These are phyloP conservation scores for Syncephalastrum racemosum DNA, from an alignment of 371 early-diverging fungal genomes.

Conservation along the genomic window DNA sequence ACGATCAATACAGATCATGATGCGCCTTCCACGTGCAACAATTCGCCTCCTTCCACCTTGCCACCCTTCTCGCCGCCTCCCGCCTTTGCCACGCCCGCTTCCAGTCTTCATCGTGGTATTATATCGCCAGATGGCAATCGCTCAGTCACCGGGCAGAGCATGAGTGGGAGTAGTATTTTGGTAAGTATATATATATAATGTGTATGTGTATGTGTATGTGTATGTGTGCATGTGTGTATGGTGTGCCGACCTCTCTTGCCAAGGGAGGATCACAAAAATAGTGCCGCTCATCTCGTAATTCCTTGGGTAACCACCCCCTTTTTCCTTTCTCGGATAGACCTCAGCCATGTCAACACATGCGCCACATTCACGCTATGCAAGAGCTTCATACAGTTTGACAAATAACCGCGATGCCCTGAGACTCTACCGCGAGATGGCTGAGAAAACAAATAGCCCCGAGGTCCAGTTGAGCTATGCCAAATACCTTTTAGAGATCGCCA, in stretches of 20 bases:
- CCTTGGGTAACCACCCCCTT: no score
- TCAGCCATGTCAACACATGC: neutral
- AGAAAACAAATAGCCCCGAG: constrained; percentile 71
- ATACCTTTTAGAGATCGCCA: constrained; percentile 64
- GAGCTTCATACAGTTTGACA: constrained; percentile 59
- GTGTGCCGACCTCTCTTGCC: neutral
- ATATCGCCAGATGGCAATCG: no score
- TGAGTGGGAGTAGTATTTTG: no score
- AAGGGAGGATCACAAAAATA: neutral
- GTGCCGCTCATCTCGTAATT: no score
- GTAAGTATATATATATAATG: no score
- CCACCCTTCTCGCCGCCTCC: constrained; percentile 2
- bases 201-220: no score
- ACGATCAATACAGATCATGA: neutral
- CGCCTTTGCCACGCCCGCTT: neutral
- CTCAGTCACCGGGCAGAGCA: no score
- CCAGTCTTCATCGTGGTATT: neutral
- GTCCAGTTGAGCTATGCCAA: constrained; percentile 86
- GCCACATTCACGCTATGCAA: constrained; percentile 26
- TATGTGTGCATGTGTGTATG: no score
- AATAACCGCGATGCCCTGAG: constrained; percentile 60
- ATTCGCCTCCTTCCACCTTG: neutral
- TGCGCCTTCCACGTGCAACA: constrained; percentile 4
- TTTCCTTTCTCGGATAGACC: no score
- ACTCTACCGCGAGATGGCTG: constrained; percentile 72